A percentile compares a stretch with the other conserved stretches of the same genome.
Conservation (phyloP, 2,329 filamentous ascomycete genomes). For the Aspergillus clavatus region DNA sequence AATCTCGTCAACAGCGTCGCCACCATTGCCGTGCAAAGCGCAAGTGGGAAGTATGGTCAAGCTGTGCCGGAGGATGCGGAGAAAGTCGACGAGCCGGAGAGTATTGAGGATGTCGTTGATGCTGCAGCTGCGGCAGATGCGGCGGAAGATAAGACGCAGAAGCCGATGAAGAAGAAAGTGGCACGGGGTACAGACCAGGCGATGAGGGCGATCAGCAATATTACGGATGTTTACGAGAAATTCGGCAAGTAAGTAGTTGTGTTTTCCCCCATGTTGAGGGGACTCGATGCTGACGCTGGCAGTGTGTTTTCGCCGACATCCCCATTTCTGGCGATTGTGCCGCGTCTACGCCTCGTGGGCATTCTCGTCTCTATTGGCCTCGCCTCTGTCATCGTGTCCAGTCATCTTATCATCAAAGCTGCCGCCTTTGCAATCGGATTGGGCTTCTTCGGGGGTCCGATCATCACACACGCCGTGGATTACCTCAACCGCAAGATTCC, state of each 20-base stretch:
- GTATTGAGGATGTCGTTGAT: conserved; percentile 54
- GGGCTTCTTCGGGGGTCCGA: conserved; percentile 72
- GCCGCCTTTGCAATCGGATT: conserved; percentile 64
- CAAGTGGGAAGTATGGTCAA: conserved; percentile 70
- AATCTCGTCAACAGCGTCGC: conserved; percentile 74
- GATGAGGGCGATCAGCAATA: conserved; percentile 63
- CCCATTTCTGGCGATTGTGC: conserved; percentile 54
- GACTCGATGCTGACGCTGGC: too few species aligned
- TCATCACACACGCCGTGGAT: conserved; percentile 57
- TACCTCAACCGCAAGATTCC: conserved; percentile 52
- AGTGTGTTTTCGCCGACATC: conserved; percentile 58
- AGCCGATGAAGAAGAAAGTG: conserved; percentile 70
- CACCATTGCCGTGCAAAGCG: conserved; percentile 67
- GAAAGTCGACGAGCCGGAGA: conserved; percentile 38
- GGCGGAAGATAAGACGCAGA: conserved; percentile 65
- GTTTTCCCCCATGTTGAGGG: too few species aligned
- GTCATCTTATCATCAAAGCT: conserved; percentile 62
- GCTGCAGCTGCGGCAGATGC: conserved; percentile 50
- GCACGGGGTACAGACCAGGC: conserved; percentile 70
- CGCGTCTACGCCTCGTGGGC: conserved; percentile 52
- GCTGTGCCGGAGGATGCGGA: conserved; percentile 49
- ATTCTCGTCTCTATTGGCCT: conserved; percentile 52
- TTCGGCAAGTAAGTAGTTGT: conserved; percentile 57
- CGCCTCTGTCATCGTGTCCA: conserved; percentile 50
- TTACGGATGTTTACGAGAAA: conserved; percentile 60